A percentile compares a stretch with the other conserved stretches of the same genome.
These are phyloP conservation scores for Aspergillus cejpii DNA, from an alignment of 2,329 filamentous ascomycete genomes.

Conservation along the genomic window DNA sequence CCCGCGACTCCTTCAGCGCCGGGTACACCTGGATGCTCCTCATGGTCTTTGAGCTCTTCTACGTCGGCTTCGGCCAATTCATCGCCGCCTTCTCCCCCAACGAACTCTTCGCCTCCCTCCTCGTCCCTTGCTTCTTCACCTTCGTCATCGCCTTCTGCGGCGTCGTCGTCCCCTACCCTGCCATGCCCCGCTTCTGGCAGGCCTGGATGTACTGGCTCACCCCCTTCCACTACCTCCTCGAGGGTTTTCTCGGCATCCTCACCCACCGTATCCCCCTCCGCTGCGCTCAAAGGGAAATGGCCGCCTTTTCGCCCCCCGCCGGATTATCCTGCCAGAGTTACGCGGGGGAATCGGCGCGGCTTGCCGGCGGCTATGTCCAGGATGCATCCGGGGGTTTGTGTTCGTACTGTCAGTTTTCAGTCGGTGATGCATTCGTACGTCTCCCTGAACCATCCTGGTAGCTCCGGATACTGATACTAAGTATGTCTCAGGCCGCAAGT, in stretches of 20 bases:
- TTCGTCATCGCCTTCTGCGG: slow-evolving; percentile 68
- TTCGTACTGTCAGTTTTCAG: slow-evolving; percentile 57
- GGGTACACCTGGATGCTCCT: slow-evolving; percentile 59
- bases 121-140: slow-evolving; percentile 64
- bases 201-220: slow-evolving; percentile 61
- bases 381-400: slow-evolving; percentile 53
- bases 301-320: slow-evolving; percentile 54
- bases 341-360: slow-evolving; percentile 46
- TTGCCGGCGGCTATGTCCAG: slow-evolving; percentile 56
- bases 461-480: too few relatives aligned
- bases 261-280: slow-evolving; percentile 50
- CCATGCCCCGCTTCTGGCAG: slow-evolving; percentile 61
- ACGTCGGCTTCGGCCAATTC: slow-evolving; percentile 59
- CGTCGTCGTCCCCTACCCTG: slow-evolving; percentile 61
- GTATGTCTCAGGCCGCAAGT: slow-evolving; percentile 26
- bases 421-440: slow-evolving; percentile 55
- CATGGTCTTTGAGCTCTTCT: slow-evolving; percentile 61
- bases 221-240: slow-evolving; percentile 61
- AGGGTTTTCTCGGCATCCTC: slow-evolving; percentile 53
- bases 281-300: slow-evolving; percentile 53
- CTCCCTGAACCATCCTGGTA: too few relatives aligned
- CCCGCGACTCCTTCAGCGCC: slow-evolving; percentile 50
- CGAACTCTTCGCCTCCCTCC: slow-evolving; percentile 57
- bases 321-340: slow-evolving; percentile 58
- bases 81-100: slow-evolving; percentile 63